Base-by-base conservation (phyloP, 2,329 filamentous ascomycete genomes). In the Lasiodiplodia sp. region DNA sequence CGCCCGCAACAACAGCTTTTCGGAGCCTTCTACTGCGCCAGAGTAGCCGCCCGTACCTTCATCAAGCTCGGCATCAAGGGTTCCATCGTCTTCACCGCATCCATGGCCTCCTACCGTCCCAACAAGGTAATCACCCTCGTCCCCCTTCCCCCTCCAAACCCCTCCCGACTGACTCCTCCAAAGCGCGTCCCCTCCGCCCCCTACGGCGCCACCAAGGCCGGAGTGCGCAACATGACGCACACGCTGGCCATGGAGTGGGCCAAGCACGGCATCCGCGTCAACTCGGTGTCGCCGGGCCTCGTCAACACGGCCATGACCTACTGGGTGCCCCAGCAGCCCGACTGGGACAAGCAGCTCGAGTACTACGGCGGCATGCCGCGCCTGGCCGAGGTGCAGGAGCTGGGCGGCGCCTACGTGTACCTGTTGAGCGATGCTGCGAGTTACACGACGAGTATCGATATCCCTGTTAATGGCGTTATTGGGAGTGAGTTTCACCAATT, bases 341-440 rank as follows among this genome's bases (percentile, higher is more conserved):
- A 87, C 73, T 88, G 85, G 86, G 83, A 85, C 68, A 77, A 81
- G 70, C 85, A 88, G 77, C 82, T 88, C 78, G 83, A 86, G 75
- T 87, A 88, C 73, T 87, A 87, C 72, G 85, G 86, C 3, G 86
- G 86, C 3, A 87, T 88, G 80, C 85, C 85, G 12, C 77, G 86
- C 34, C 71, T 88, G 47, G 86, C 86, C 0, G 80, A 85, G 58
- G 83, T 84, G 0, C 81, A 85, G 70, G 86, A 88, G 75, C 76
- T 88, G 2, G 85, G 85, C 2, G 85, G 86, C 16, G 86, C 86
- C 0, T 88, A 87, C 71, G 85, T 87, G 4, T 88, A 87, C 71
- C 73, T 88, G 68, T 73, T 88, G n/a, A 84, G 81, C 68, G 86
- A 88, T 68, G 80, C 82, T 10, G 82, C 83, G n/a, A 82, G 77